Evolutionary conservation across 2,329 filamentous ascomycete genomes (phyloP).

Genomic region (Exophiala sideris): DNA sequence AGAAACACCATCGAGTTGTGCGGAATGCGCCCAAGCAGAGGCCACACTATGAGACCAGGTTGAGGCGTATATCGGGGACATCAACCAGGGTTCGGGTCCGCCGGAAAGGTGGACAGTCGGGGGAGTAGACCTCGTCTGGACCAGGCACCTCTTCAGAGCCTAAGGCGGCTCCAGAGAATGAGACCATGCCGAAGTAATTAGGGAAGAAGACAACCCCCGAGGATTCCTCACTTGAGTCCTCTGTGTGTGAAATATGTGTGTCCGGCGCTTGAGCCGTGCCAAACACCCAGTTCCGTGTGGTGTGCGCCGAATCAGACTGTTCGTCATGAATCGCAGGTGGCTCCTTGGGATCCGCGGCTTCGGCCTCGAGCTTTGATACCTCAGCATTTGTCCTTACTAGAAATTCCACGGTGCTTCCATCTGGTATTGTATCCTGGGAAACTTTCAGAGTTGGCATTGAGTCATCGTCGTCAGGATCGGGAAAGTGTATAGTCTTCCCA

Average conservation of each 20-base stretch:
- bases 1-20: neutral
- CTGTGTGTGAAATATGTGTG: neutral
- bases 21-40: neutral
- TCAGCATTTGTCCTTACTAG: conserved; percentile 4
- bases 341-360: neutral
- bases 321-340: neutral
- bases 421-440: conserved; percentile 11
- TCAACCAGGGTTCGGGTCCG: too few species aligned
- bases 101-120: neutral
- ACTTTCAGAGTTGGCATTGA: neutral
- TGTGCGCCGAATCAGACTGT: neutral
- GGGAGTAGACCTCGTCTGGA: neutral
- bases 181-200: conserved; percentile 21
- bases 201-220: conserved; percentile 11
- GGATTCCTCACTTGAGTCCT: neutral
- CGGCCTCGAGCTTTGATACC: conserved; percentile 1
- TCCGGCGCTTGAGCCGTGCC: conserved; percentile 3
- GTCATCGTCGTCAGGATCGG: conserved; percentile 9
- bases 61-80: too few species aligned
- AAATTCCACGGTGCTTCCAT: conserved; percentile 19
- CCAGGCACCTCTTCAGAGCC: neutral
- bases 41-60: too few species aligned
- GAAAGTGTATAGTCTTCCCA: conserved; percentile 6
- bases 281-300: neutral
- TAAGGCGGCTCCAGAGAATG: conserved; percentile 12